Conservation (phyloP, 345 rosid genomes). For the Syzygium jambos region DNA sequence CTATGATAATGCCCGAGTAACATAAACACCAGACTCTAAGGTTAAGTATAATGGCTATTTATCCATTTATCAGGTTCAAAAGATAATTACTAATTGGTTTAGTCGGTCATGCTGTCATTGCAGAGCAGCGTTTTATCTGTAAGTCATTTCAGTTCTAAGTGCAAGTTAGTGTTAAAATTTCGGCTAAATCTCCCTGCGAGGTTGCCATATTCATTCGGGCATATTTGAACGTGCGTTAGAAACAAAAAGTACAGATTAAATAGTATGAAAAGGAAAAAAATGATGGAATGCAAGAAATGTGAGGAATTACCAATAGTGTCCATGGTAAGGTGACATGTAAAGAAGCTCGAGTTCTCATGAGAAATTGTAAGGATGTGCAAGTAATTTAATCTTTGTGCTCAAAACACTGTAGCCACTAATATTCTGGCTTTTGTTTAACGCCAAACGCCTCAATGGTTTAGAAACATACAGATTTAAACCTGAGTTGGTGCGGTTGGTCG, state of each 20-base stretch:
- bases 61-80: not conserved
- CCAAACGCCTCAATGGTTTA: not conserved
- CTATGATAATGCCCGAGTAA: not conserved
- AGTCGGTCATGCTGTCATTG: not conserved
- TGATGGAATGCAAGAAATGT: not conserved
- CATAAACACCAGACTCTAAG: not conserved
- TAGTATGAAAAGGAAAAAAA: not conserved
- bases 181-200: not conserved
- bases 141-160: not conserved
- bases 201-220: not conserved
- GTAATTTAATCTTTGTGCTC: not conserved
- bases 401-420: not conserved
- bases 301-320: not conserved
- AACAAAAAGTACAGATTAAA: not conserved
- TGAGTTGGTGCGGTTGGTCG: not conserved
- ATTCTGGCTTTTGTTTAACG: not conserved
- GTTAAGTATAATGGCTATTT: not conserved
- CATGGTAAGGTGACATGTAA: not conserved
- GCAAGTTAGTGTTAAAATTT: not conserved
- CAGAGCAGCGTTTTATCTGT: not conserved
- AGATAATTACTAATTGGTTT: not conserved
- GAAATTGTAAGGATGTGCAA: not conserved
- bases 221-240: not conserved
- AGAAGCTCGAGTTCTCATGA: not conserved
- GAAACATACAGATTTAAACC: not conserved